These are phyloP conservation scores for Cyberlindnera mycetangii DNA, from an alignment of 805 yeast species.

Conservation along the genomic window DNA sequence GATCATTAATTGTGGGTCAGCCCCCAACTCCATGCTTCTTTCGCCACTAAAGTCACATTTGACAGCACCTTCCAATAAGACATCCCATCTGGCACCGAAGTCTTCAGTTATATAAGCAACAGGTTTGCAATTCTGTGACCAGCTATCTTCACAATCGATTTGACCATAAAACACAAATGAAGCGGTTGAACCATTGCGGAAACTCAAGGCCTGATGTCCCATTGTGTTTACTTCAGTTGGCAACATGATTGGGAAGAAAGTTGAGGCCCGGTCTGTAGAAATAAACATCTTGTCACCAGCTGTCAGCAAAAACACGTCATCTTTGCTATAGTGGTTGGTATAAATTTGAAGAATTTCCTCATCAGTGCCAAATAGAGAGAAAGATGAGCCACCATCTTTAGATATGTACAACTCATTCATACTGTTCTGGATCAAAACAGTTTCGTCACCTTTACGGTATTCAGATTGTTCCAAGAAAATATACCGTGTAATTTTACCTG, in stretches of 20 bases:
- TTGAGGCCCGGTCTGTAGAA: conserved; percentile 64
- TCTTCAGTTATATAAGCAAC: conserved; percentile 62
- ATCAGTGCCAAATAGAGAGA: conserved; percentile 12
- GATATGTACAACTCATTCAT: conserved; percentile 58
- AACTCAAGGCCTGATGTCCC: conserved; percentile 49
- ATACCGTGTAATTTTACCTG: conserved; percentile 52
- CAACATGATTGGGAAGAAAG: conserved; percentile 36
- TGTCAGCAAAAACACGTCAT: conserved; percentile 35
- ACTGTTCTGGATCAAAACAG: conserved; percentile 57
- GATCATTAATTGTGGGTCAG: conserved; percentile 49
- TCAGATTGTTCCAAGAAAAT: conserved; percentile 47
- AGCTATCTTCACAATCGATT: conserved; percentile 42
- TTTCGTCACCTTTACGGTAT: conserved; percentile 47
- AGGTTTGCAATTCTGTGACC: conserved; percentile 42
- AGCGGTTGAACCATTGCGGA: conserved; percentile 51
- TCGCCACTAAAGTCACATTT: conserved; percentile 66
- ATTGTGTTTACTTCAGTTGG: conserved; percentile 46
- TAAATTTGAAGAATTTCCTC: conserved; percentile 47
- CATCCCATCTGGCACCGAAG: conserved; percentile 60
- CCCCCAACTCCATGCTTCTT: conserved; percentile 37
- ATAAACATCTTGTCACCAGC: conserved; percentile 36
- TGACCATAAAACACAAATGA: conserved; percentile 69
- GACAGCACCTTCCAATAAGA: conserved; percentile 47
- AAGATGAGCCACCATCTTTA: conserved; percentile 40
- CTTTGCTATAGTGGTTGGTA: conserved; percentile 55